Evolutionary conservation across 345 rosid species (phyloP).

Genomic region (Eucalyptus shirleyi): DNA sequence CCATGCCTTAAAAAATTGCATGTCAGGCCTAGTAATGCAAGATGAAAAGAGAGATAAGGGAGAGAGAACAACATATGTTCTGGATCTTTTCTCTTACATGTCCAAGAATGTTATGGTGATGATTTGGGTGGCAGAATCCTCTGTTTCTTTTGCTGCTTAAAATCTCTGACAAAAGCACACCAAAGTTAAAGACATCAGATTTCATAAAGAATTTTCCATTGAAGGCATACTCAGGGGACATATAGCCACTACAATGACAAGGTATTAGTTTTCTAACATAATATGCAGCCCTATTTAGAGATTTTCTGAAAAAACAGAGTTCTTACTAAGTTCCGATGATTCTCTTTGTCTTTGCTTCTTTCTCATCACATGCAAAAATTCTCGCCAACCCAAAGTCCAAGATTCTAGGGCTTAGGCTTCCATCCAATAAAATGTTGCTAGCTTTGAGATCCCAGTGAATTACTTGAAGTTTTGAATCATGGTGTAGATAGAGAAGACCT

Average conservation of each 20-base stretch:
- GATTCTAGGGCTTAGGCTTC: background rate
- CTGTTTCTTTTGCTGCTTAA: constrained; percentile 32
- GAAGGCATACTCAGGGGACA: constrained; percentile 9
- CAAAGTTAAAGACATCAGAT: constrained; percentile 35
- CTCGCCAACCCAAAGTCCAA: background rate
- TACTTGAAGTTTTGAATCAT: background rate
- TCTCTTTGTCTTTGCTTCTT: background rate
- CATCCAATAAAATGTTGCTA: background rate
- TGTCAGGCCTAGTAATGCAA: background rate
- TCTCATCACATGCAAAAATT: background rate
- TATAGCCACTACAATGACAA: background rate
- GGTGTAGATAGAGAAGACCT: background rate
- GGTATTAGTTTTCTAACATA: too few species aligned
- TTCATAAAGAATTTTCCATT: constrained; percentile 22
- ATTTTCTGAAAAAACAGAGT: too few species aligned
- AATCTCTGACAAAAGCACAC: constrained; percentile 30
- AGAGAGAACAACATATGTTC: background rate
- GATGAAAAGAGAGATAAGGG: background rate
- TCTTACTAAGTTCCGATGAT: constrained; percentile 38
- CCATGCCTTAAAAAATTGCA: background rate
- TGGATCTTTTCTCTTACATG: background rate
- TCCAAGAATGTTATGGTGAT: background rate
- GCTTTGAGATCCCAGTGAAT: background rate
- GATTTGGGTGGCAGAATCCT: constrained; percentile 17
- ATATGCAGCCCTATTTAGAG: background rate